Conservation (phyloP, 2,329 filamentous ascomycete genomes). For the Trichoderma arundinaceum region DNA sequence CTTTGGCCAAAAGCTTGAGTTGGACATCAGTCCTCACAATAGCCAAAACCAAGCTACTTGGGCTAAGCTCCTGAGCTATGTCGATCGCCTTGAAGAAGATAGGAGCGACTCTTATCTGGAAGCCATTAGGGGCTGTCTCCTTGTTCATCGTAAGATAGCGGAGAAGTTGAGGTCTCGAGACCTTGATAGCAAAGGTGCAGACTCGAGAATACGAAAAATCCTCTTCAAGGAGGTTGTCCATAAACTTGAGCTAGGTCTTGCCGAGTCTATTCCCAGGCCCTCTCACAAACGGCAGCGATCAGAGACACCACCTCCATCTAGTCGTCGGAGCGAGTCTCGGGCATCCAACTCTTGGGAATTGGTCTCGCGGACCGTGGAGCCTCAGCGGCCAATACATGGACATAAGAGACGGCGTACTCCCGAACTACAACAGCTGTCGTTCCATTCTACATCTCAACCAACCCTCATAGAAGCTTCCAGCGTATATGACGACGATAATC, state of each 20-base stretch:
- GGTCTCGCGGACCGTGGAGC: background rate
- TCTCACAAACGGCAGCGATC: slow-evolving; percentile 24
- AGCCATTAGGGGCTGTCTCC: slow-evolving; percentile 24
- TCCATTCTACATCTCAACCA: background rate
- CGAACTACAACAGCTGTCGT: background rate
- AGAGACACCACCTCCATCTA: slow-evolving; percentile 22
- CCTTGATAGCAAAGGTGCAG: background rate
- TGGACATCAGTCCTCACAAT: background rate
- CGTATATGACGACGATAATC: background rate
- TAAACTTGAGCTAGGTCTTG: slow-evolving; percentile 25
- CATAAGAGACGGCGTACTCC: background rate
- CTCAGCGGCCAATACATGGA: background rate
- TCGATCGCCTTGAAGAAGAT: slow-evolving; percentile 15
- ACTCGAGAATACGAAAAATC: slow-evolving; percentile 15
- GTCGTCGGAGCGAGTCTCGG: background rate
- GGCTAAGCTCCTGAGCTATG: slow-evolving; percentile 1
- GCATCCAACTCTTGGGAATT: background rate
- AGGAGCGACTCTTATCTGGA: slow-evolving; percentile 25
- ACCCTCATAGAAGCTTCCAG: background rate
- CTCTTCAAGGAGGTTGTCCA: slow-evolving; percentile 24
- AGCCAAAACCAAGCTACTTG: background rate
- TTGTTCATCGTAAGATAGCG: slow-evolving; percentile 25
- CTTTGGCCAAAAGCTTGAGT: background rate
- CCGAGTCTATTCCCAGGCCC: slow-evolving; percentile 13
- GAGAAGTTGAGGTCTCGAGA: background rate